Percentiles rank a stretch among this genome's conserved stretches.
Evolutionary conservation across 805 yeast genomes (phyloP).

Genomic region (Candida quercuum): DNA sequence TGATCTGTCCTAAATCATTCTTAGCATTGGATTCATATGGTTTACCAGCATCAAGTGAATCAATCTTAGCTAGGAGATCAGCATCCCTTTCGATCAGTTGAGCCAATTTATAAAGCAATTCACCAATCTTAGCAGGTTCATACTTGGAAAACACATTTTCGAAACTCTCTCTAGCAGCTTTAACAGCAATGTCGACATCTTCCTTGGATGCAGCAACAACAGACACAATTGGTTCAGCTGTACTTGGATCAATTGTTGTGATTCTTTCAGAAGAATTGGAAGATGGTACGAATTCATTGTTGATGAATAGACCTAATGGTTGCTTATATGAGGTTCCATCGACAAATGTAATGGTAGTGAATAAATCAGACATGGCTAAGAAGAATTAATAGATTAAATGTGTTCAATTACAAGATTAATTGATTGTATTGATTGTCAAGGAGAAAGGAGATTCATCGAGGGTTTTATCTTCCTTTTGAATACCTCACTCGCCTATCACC

Average conservation of each 20-base stretch:
- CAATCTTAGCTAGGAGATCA: conserved; percentile 63
- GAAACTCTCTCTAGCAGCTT: conserved; percentile 56
- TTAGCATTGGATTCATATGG: conserved; percentile 59
- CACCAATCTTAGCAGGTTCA: conserved; percentile 53
- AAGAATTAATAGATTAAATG: too few relatives aligned
- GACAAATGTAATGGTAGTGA: conserved; percentile 45
- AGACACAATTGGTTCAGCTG: conserved; percentile 53
- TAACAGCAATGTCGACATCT: conserved; percentile 21
- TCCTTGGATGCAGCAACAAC: conserved; percentile 14
- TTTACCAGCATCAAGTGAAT: conserved; percentile 75
- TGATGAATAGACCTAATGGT: conserved; percentile 87
- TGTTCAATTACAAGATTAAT: too few relatives aligned
- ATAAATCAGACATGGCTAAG: not conserved
- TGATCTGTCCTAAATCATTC: conserved; percentile 62
- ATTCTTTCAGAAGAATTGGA: conserved; percentile 59
- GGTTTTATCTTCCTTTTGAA: not conserved
- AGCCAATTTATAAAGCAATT: conserved; percentile 53
- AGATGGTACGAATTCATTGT: conserved; percentile 70
- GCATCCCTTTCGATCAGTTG: conserved; percentile 60
- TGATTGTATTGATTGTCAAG: too few relatives aligned
- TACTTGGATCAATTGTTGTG: conserved; percentile 48
- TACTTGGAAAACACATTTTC: conserved; percentile 57
- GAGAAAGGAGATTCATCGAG: too few relatives aligned
- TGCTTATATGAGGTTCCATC: conserved; percentile 62
- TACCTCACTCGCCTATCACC: too few relatives aligned